Conservation (phyloP, 768 basidiomycete species). For the Leccinum subgranulosum region DNA sequence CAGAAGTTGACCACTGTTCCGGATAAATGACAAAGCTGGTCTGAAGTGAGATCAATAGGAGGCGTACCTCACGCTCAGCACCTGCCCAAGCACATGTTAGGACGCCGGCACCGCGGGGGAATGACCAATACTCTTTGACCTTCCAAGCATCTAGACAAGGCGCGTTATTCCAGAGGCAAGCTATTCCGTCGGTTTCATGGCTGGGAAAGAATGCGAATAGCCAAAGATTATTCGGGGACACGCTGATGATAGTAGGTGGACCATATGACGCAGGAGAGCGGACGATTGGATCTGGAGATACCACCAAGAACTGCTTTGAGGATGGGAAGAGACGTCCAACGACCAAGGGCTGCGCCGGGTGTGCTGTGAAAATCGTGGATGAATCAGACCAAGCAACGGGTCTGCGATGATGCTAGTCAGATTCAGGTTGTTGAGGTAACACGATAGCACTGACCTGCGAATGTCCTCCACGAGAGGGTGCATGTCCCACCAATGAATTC, state of each 20-base stretch:
- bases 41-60: neutral
- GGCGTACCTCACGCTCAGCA: conserved; percentile 53
- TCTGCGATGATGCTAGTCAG: conserved; percentile 34
- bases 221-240: conserved; percentile 57
- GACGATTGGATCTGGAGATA: conserved; percentile 50
- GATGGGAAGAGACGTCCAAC: conserved; percentile 68
- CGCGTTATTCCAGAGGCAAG: conserved; percentile 64
- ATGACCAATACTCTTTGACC: conserved; percentile 54
- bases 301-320: conserved; percentile 59
- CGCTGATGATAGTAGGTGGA: conserved; percentile 60
- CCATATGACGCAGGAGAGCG: conserved; percentile 48
- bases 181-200: conserved; percentile 50
- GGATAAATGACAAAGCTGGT: neutral
- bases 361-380: conserved; percentile 67
- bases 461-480: conserved; percentile 57
- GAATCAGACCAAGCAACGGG: conserved; percentile 70
- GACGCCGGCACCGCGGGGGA: conserved; percentile 51
- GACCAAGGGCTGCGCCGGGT: conserved; percentile 58
- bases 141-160: conserved; percentile 60
- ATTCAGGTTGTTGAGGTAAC: neutral
- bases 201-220: conserved; percentile 76
- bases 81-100: conserved; percentile 64
- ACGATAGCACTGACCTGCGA: conserved; percentile 40
- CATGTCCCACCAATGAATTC: conserved; percentile 73
- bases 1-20: conserved; percentile 52